phyloP scores from a whole-genome alignment of 208 protist species.

The Leishmania amazonensis region DNA sequence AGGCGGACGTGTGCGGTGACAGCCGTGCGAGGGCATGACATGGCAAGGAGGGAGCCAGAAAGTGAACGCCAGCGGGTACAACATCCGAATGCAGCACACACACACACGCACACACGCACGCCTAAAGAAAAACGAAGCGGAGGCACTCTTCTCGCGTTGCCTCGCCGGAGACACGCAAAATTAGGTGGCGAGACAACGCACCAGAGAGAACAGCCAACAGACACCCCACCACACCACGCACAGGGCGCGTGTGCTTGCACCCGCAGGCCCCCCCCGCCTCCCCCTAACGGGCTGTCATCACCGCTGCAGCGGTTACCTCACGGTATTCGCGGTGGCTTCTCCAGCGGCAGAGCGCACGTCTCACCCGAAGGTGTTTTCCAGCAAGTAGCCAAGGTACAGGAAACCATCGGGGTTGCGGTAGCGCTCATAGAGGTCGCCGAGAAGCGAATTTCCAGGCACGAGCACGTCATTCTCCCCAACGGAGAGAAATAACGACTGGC shows the following conservation, averaged over 20 bases:
- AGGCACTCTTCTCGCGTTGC: background rate
- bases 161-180: constrained; percentile 5
- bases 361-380: constrained; percentile 90
- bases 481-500: constrained; percentile 93
- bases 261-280: background rate
- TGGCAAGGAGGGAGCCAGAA: background rate
- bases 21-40: background rate
- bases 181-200: background rate
- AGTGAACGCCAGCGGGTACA: background rate
- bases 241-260: background rate
- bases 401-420: constrained; percentile 91
- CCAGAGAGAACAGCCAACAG: background rate
- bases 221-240: background rate
- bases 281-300: background rate
- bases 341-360: background rate
- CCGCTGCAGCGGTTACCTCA: background rate
- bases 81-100: constrained; percentile 1
- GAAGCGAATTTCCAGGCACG: constrained; percentile 74
- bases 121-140: constrained; percentile 3
- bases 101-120: background rate
- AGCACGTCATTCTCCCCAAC: constrained; percentile 73
- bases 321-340: background rate
- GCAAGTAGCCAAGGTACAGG: constrained; percentile 75
- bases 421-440: constrained; percentile 84
- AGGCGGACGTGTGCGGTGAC: background rate